Conservation (phyloP, 2,329 filamentous ascomycete species). For the Thielaviopsis ethacetica region DNA sequence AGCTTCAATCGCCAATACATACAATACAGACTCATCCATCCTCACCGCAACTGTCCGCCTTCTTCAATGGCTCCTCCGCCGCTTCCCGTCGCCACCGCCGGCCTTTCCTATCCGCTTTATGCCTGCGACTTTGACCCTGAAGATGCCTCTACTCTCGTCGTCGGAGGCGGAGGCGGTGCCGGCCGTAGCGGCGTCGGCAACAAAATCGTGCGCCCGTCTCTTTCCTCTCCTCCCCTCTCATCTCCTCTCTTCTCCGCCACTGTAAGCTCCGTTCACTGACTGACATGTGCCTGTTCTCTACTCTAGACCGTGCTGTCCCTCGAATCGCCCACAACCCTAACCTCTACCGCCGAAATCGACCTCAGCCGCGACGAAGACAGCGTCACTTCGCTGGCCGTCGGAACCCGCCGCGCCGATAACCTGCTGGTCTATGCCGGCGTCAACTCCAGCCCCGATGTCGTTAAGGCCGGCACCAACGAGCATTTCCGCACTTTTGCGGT, state of each 20-base stretch:
- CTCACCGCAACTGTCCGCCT: no score
- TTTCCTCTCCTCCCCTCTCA: background rate
- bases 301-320: conserved; percentile 54
- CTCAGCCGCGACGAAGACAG: conserved; percentile 77
- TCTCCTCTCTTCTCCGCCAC: no score
- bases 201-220: conserved; percentile 49
- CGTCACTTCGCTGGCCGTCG: conserved; percentile 64
- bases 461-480: conserved; percentile 62
- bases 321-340: conserved; percentile 45
- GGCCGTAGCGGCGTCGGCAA: conserved; percentile 70
- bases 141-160: conserved; percentile 58
- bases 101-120: conserved; percentile 71
- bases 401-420: conserved; percentile 39
- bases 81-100: conserved; percentile 40
- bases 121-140: conserved; percentile 76
- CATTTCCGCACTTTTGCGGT: conserved; percentile 68
- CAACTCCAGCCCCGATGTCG: conserved; percentile 60
- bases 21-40: no score
- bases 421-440: conserved; percentile 53
- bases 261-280: background rate
- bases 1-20: no score
- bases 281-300: conserved; percentile 18
- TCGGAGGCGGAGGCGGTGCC: conserved; percentile 77
- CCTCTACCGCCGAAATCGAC: conserved; percentile 54
- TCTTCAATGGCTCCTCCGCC: conserved; percentile 21